Conservation (phyloP, 495 filamentous ascomycete species). For the Hypoxylon intermedium region DNA sequence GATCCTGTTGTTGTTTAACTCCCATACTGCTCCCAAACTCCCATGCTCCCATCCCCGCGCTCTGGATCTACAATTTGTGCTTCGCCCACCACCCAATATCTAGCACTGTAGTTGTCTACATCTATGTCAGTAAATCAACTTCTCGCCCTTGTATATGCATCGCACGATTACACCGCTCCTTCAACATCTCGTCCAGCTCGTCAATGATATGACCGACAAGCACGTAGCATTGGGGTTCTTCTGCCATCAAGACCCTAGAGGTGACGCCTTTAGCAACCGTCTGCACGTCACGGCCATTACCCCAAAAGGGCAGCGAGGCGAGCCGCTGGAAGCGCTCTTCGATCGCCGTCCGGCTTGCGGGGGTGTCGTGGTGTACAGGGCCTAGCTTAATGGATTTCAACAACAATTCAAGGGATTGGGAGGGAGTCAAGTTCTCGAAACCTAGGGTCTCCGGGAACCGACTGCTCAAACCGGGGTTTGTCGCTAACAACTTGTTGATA, state of each 20-base stretch:
- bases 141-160: too few species aligned
- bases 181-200: not conserved
- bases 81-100: too few species aligned
- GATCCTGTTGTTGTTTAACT: too few species aligned
- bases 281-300: constrained; percentile 1
- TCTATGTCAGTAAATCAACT: too few species aligned
- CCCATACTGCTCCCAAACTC: too few species aligned
- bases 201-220: too few species aligned
- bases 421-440: constrained; percentile 4
- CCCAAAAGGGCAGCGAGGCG: not conserved
- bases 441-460: constrained; percentile 59
- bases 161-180: not conserved
- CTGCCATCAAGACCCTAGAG: not conserved
- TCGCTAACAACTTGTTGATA: constrained; percentile 69
- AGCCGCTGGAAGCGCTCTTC: not conserved
- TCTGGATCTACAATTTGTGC: too few species aligned
- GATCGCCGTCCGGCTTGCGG: not conserved
- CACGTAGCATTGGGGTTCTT: too few species aligned
- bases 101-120: too few species aligned
- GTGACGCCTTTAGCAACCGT: not conserved
- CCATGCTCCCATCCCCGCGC: too few species aligned
- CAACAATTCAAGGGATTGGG: not conserved
- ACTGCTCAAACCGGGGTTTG: constrained; percentile 62
- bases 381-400: not conserved
- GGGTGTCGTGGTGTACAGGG: too few species aligned